Conservation (phyloP, 192 early-diverging fungal species). For the Umbelopsis vinacea region DNA sequence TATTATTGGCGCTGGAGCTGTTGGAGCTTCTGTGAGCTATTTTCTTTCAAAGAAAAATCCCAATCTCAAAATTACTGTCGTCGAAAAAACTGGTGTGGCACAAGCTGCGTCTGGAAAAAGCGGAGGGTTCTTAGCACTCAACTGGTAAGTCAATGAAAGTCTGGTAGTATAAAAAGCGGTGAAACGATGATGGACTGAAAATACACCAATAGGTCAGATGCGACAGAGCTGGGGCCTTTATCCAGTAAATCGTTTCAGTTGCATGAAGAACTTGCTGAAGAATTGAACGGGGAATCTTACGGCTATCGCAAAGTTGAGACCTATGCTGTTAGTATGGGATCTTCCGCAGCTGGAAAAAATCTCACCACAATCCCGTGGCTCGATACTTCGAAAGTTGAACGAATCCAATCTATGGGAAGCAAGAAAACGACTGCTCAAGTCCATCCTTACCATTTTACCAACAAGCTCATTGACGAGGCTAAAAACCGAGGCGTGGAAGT, state of each 20-base stretch:
- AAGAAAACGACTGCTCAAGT: constrained; percentile 46
- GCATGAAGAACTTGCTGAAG: constrained; percentile 45
- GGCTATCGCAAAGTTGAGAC: constrained; percentile 47
- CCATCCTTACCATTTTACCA: constrained; percentile 44
- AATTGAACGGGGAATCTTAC: constrained; percentile 41
- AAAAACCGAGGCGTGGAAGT: constrained; percentile 38
- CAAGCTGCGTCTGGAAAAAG: constrained; percentile 50
- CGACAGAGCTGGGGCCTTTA: constrained; percentile 32
- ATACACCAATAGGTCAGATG: constrained; percentile 29
- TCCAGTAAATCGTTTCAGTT: constrained; percentile 46
- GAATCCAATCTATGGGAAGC: constrained; percentile 30
- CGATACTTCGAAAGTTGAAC: constrained; percentile 13
- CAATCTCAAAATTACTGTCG: constrained; percentile 38
- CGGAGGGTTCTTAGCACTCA: constrained; percentile 51
- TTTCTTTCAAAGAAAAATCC: constrained; percentile 35
- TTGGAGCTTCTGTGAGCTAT: constrained; percentile 51
- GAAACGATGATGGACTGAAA: background rate
- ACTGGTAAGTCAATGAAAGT: constrained; percentile 35
- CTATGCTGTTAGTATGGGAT: constrained; percentile 30
- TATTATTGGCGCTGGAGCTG: constrained; percentile 49
- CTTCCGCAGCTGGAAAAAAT: background rate
- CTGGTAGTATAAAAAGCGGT: background rate
- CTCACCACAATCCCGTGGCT: constrained; percentile 21
- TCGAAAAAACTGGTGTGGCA: constrained; percentile 48
- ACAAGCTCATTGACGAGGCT: constrained; percentile 39